Conservation (phyloP, 257 asterid genomes). For the Scutellaria minor region DNA sequence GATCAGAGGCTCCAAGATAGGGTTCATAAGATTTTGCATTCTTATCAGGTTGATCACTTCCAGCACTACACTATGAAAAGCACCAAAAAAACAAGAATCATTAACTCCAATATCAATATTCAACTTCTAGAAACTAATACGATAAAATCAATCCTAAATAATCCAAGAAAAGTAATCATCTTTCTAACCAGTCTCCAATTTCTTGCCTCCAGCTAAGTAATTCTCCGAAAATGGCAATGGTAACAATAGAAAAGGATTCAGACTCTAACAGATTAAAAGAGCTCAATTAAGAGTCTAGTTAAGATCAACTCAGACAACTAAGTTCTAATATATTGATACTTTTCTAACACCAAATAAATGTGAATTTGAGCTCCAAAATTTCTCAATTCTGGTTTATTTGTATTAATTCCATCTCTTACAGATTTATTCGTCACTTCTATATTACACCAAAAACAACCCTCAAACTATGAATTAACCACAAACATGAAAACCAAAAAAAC, state of each 20-base stretch:
- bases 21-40: constrained; percentile 71
- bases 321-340: not conserved
- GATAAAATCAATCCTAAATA: not conserved
- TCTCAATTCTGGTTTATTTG: not conserved
- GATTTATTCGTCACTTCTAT: not conserved
- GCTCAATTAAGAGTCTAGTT: not conserved
- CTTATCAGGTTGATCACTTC: constrained; percentile 71
- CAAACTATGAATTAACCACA: not conserved
- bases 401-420: not conserved
- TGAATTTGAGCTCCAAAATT: not conserved
- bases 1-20: constrained; percentile 86
- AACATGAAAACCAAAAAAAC: constrained; percentile 13
- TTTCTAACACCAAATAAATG: not conserved
- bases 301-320: not conserved
- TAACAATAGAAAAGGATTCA: not conserved
- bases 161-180: not conserved
- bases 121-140: not conserved
- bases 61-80: constrained; percentile 64
- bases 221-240: not conserved
- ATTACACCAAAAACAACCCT: constrained; percentile 7
- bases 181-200: not conserved
- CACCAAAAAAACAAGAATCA: constrained; percentile 29
- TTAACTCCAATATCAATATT: not conserved
- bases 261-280: not conserved
- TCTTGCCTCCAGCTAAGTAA: not conserved